phyloP scores from a whole-genome alignment of 306 rosid species.

The Cicer cuneatum region DNA sequence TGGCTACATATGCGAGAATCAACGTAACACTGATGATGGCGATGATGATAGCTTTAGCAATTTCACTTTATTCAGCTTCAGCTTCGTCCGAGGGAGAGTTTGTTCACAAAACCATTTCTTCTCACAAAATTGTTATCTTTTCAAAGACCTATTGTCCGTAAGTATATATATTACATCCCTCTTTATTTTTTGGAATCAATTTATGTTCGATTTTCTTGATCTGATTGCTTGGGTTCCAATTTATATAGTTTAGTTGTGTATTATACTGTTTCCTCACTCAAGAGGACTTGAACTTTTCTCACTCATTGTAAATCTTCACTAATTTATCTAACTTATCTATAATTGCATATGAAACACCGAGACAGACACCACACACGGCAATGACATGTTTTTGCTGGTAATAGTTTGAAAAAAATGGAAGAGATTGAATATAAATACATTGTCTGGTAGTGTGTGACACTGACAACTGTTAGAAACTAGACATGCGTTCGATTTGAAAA shows the following conservation, averaged over 20 bases:
- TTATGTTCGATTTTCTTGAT: conserved; percentile 8
- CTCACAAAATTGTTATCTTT: conserved; percentile 83
- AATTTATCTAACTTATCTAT: background rate
- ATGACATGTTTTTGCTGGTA: too few relatives aligned
- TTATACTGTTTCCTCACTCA: background rate
- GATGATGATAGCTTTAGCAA: conserved; percentile 47
- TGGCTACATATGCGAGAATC: conserved; percentile 47
- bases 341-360: too few relatives aligned
- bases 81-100: conserved; percentile 59
- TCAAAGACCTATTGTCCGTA: conserved; percentile 98
- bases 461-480: too few relatives aligned
- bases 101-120: conserved; percentile 70
- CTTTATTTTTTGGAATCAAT: background rate
- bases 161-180: background rate
- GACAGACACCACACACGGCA: too few relatives aligned
- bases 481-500: too few relatives aligned
- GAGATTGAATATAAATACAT: too few relatives aligned
- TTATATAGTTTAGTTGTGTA: background rate
- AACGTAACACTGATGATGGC: conserved; percentile 38
- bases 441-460: too few relatives aligned
- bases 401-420: too few relatives aligned
- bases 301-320: background rate
- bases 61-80: conserved; percentile 48
- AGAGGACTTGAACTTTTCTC: background rate
- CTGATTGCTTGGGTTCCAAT: background rate